A percentile compares a stretch with the other conserved stretches of the same genome.
Conservation (phyloP, 2,329 filamentous ascomycete species). For the Mollisia scopiformis region DNA sequence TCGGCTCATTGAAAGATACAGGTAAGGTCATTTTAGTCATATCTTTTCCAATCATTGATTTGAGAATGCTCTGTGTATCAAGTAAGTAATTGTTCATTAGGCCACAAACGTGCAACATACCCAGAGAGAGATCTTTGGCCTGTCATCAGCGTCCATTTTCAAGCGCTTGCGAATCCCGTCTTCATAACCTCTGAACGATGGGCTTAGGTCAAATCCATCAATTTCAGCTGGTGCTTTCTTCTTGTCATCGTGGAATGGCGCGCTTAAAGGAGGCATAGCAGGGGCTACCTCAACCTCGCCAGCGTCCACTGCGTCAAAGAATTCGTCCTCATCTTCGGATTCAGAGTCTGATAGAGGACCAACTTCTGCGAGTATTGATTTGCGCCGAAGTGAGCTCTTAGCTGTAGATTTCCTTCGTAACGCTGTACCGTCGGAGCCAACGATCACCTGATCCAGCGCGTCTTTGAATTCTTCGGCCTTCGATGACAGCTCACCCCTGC, state of each 20-base stretch:
- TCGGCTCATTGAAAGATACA: conserved; percentile 98
- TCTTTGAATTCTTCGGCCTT: conserved; percentile 36
- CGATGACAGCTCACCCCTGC: conserved; percentile 23
- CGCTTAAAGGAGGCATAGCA: conserved; percentile 53
- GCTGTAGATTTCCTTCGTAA: conserved; percentile 44
- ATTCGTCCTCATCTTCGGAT: conserved; percentile 85
- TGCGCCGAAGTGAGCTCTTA: conserved; percentile 54
- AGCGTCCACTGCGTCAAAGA: conserved; percentile 95
- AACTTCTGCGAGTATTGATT: conserved; percentile 70
- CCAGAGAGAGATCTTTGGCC: conserved; percentile 95
- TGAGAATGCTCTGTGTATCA: conserved; percentile 76
- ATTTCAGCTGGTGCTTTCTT: conserved; percentile 49
- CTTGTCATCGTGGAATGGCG: conserved; percentile 42
- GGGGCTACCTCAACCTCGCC: conserved; percentile 84
- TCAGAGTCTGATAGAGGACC: conserved; percentile 75
- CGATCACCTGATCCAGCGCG: conserved; percentile 39
- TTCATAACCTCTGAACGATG: conserved; percentile 88
- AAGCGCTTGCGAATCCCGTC: conserved; percentile 79
- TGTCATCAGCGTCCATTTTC: conserved; percentile 88
- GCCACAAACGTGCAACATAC: conserved; percentile 54
- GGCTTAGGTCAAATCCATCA: conserved; percentile 65
- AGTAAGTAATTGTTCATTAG: conserved; percentile 36
- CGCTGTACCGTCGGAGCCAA: conserved; percentile 40
- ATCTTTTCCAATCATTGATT: conserved; percentile 99
- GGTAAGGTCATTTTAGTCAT: conserved; percentile 99